Base-by-base conservation (phyloP, 2,329 filamentous ascomycete species). In the Chalaropsis thielavioides region DNA sequence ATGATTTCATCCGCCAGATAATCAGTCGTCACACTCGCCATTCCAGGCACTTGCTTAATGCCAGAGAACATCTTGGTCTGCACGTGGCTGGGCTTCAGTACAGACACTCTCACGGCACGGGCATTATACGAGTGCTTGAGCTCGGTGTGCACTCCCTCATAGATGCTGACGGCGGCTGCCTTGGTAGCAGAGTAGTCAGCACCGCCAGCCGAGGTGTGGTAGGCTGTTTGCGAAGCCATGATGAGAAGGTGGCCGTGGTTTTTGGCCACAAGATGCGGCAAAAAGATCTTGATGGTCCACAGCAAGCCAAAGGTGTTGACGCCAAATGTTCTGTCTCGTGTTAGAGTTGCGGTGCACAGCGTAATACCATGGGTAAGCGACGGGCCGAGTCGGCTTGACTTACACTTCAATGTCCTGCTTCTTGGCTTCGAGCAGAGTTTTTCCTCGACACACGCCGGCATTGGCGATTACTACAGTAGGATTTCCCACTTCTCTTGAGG, bases 171-270 rank as follows among this genome's bases (percentile, higher is more conserved):
- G 0, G 81, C 78, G 0, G 81, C 83, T 1, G 82, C 76, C 73
- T 87, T 87, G 63, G 76, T 79, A 2, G 80, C 77, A 0, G 76
- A 75, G 72, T 87, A 87, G 71, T 86, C 82, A 10, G 82, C 79
- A 74, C 85, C 79, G 64, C 76, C 77, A 1, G 82, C 79, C 0
- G 80, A 77, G 5, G 79, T 74, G 8, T 81, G 67, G 71, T 80
- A 84, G 22, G 78, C 80, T 0, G 83, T 83, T 54, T 81, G 74
- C 0, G 69, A 70, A 7, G 83, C 80, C 27, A 85, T 77, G 0
- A 82, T 84, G 54, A 85, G 80, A 56, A 86, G 71, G 75, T 83
- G 83, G 22, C 83, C 83, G 72, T 85, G 83, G 72, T 84, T 82
- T 1, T 70, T 70, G 13, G 71, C 69, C 41, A 82, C 72, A 75